Evolutionary conservation across 306 rosid genomes (phyloP), one percentile per base, ranked within the genome.

Genomic region (Rubus idaeus): DNA sequence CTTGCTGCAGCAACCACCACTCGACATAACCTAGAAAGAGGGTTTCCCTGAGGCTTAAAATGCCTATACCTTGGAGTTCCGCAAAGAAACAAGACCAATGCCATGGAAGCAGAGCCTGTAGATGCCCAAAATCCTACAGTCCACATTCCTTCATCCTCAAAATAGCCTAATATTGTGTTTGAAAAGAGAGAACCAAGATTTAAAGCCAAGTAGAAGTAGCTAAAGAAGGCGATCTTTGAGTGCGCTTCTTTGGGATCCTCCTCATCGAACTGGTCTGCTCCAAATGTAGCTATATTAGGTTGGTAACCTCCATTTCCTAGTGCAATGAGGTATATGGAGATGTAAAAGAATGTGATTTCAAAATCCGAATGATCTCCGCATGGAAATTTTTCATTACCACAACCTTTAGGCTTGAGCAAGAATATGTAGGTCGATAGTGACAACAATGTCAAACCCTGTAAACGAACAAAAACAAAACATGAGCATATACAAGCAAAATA

Each of bases 231-330:
- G 10, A 90, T 79, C 70, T 93, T 90, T 20, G 96, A 89, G 73
- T 71, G 79, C 13, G 89, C 87, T 71, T 93, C 97, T 5, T n/a
- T 73, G 0, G 82, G 78, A 70, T 93, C 86, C n/a, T 76, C 89
- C 76, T 85, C 97, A 73, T 93, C 97, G 73, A 93, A 93, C 30
- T 93, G 97, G 74, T 93, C 97, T 3, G 97, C 92, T 6, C 97
- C 97, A 76, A 93, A 90, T 37, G 97, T 90, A 4, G 96, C 97
- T 41, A 93, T 87, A 55, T 81, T 90, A 0, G 97, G 97, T 6
- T 90, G 94, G 76, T 93, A 90, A 1, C 97, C 97, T 74, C 97
- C 97, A 70, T 93, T 87, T 44, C 97, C 97, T 2, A 93, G 79
- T 45, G 97, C 97, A 17, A 86, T 52, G 18, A 93, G 79, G 72